Conservation (phyloP, 352 stramenopile genomes). For the Plasmopara halstedii region DNA sequence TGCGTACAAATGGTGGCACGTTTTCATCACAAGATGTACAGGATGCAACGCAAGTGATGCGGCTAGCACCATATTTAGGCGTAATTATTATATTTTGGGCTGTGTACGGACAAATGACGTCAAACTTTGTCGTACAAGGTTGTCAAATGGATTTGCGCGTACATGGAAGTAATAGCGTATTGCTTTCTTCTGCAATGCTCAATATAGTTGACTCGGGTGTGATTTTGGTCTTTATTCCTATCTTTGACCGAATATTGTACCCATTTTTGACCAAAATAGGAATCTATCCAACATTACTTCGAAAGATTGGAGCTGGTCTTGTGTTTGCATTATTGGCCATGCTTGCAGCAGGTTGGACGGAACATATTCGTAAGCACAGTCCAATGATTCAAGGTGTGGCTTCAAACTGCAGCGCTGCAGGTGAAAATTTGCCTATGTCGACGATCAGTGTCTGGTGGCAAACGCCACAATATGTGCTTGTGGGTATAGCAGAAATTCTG, state of each 20-base stretch:
- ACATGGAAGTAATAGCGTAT: slow-evolving; percentile 14
- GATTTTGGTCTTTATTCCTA: slow-evolving; percentile 86
- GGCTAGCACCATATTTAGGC: slow-evolving; percentile 71
- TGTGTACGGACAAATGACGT: slow-evolving; percentile 76
- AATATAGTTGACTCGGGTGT: slow-evolving; percentile 82
- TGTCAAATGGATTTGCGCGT: slow-evolving; percentile 89
- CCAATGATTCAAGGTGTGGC: slow-evolving; percentile 36
- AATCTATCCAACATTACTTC: slow-evolving; percentile 67
- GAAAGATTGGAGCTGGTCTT: slow-evolving; percentile 84
- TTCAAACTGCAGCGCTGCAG: slow-evolving; percentile 68
- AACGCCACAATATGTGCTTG: slow-evolving; percentile 86
- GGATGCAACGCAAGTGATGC: slow-evolving; percentile 69
- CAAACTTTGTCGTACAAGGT: slow-evolving; percentile 81
- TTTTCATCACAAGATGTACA: slow-evolving; percentile 55
- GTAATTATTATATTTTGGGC: slow-evolving; percentile 84
- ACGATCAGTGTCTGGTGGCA: slow-evolving; percentile 87
- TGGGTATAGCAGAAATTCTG: slow-evolving; percentile 85
- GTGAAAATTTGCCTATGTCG: slow-evolving; percentile 66
- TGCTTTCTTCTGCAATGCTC: slow-evolving; percentile 83
- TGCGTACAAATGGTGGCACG: slow-evolving; percentile 39
- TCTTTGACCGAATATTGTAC: slow-evolving; percentile 84
- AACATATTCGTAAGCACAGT: slow-evolving; percentile 64
- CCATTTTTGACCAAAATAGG: slow-evolving; percentile 54
- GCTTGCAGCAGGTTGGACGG: slow-evolving; percentile 54
- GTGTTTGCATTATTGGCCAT: slow-evolving; percentile 77